Evolutionary conservation across 2,329 filamentous ascomycete species (phyloP), one percentile per base, ranked within the genome.

Genomic region (Curvularia verruculosa): DNA sequence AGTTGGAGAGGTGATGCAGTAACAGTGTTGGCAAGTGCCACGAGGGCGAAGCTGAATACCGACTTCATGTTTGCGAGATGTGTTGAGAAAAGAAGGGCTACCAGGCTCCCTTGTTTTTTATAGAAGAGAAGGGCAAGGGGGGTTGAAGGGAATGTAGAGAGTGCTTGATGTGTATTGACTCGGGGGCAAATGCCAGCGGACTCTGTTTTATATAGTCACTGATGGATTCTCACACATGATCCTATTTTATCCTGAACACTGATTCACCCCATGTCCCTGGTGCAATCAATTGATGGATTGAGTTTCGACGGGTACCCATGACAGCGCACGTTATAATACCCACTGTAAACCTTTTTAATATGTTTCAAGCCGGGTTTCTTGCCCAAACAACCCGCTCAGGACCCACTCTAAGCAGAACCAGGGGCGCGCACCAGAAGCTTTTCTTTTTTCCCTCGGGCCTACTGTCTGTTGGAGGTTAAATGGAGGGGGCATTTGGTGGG

Each of bases 41-140:
- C 45, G 31, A 56, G 26, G 44, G 36, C 49, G 19, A 57, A 23
- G 23, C 37, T 48, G 37, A 57, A 48, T 26, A 45, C 31, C 44
- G 43, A 23, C 49, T 45, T 53, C 54, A 57, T 57, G 5, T 24
- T 49, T 36, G 37, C 8, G n/a, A n/a, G n/a, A n/a, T n/a, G 19
- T n/a, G 10, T 43, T 24, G 40, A n/a, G n/a, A 19, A 23, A n/a
- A 34, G 40, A 24, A 43, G 26, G 15, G 23, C 40, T 24, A 43
- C 40, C 40, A 43, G 13, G 40, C 40, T 24, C 18, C 6, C 29
- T 18, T 29, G 29, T 2, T 45, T n/a, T 29, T 4, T 29, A 19
- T 13, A 19, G 15, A 29, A 28, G 24, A 28, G 41, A 28, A 19
- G 31, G n/a, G 9, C n/a, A 24, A 31, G 6, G 15, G 31, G 31